phyloP scores from a whole-genome alignment of 306 rosid genomes.

The Cicer cuneatum region DNA sequence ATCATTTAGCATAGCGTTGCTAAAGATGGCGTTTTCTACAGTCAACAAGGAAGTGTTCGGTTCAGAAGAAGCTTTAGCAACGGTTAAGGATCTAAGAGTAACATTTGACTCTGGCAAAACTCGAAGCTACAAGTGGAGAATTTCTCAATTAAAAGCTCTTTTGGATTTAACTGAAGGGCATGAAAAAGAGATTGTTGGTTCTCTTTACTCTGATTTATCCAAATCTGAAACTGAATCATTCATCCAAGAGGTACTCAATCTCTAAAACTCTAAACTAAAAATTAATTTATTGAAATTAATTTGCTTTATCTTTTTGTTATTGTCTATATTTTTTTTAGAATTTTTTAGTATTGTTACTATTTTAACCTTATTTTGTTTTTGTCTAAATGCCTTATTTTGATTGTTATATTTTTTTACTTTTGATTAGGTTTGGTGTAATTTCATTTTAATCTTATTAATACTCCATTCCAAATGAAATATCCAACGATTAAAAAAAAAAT shows the following conservation, averaged over 20 bases:
- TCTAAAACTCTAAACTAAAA: neutral
- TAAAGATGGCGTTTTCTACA: slow-evolving; percentile 31
- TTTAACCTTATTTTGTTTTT: too few relatives aligned
- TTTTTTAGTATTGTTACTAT: too few relatives aligned
- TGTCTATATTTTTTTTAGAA: neutral
- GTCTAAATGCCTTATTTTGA: too few relatives aligned
- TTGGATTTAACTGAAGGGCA: slow-evolving; percentile 38
- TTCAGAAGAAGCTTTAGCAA: slow-evolving; percentile 48
- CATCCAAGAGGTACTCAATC: slow-evolving; percentile 47
- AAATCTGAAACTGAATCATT: slow-evolving; percentile 50
- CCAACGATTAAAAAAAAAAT: too few relatives aligned
- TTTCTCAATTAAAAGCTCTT: slow-evolving; percentile 56
- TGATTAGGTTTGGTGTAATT: too few relatives aligned
- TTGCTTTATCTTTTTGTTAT: neutral
- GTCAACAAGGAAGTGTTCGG: slow-evolving; percentile 38
- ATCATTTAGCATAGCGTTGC: neutral
- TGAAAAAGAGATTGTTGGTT: slow-evolving; percentile 50
- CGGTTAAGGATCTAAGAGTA: slow-evolving; percentile 52
- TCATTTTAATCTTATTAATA: too few relatives aligned
- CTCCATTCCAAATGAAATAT: too few relatives aligned
- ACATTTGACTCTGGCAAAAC: slow-evolving; percentile 55
- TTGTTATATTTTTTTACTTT: too few relatives aligned
- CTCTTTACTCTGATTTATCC: slow-evolving; percentile 63
- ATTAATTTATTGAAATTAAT: neutral
- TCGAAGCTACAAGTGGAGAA: slow-evolving; percentile 64